phyloP scores from a whole-genome alignment of 106 monocot species.

The Dendrobium catenatum region DNA sequence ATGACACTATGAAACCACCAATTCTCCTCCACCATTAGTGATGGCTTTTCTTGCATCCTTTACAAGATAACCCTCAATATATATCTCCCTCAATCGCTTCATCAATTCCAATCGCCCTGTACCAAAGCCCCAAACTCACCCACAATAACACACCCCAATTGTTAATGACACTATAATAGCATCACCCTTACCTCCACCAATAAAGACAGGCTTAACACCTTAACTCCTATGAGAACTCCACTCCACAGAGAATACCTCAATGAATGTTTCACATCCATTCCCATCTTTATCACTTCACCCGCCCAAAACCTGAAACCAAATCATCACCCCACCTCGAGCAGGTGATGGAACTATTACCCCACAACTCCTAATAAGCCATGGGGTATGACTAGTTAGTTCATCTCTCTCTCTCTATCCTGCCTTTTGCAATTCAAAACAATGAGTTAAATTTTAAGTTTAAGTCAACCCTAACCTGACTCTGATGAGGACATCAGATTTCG shows the following conservation, averaged over 20 bases:
- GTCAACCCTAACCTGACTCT: not conserved
- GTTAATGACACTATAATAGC: not conserved
- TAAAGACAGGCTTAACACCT: not conserved
- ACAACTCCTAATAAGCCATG: not conserved
- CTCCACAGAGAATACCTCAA: not conserved
- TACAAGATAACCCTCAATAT: not conserved
- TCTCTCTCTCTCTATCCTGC: not conserved
- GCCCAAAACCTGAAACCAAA: not conserved
- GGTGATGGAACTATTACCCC: not conserved
- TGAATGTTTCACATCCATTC: not conserved
- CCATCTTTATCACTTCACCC: not conserved
- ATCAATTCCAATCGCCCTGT: not conserved
- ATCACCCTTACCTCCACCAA: not conserved
- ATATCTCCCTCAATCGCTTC: not conserved
- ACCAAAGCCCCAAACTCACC: not conserved
- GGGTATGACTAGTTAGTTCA: not conserved
- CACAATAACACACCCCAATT: not conserved
- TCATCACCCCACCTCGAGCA: not conserved
- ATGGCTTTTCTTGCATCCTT: not conserved
- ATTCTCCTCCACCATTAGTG: not conserved
- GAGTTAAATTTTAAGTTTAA: not conserved
- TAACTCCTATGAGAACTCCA: not conserved
- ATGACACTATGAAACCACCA: not conserved
- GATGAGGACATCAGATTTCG: too few relatives aligned
- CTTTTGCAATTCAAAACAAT: not conserved